These are phyloP conservation scores for Camptophora hylomeconis DNA, from an alignment of 2,329 filamentous ascomycete genomes.

Conservation along the genomic window DNA sequence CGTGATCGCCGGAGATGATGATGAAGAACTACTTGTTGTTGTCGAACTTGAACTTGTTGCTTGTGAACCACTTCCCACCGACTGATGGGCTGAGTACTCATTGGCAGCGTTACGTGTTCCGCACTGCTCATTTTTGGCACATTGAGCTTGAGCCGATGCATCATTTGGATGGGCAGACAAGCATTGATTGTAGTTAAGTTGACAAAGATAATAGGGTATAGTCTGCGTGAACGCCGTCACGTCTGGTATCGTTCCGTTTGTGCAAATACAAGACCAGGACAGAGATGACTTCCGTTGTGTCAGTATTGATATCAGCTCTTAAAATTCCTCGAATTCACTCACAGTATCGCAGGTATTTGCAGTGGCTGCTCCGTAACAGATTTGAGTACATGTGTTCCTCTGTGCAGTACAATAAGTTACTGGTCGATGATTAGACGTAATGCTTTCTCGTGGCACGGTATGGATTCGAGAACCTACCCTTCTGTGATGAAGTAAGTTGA, in stretches of 20 bases:
- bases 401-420: not conserved
- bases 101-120: not conserved
- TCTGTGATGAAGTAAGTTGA: not conserved
- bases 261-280: not conserved
- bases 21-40: not conserved
- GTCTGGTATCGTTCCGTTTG: not conserved
- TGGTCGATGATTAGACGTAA: not conserved
- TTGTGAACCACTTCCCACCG: too few relatives aligned
- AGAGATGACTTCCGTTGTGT: not conserved
- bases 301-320: not conserved
- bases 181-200: not conserved
- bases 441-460: not conserved
- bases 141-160: not conserved
- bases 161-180: not conserved
- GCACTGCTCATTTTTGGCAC: not conserved
- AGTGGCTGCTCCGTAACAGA: not conserved
- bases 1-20: not conserved
- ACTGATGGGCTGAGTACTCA: not conserved
- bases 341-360: not conserved
- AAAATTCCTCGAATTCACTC: not conserved
- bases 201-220: not conserved
- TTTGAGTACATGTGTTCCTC: not conserved
- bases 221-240: not conserved
- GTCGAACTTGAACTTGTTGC: not conserved
- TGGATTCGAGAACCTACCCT: too few relatives aligned